Evolutionary conservation across 2,329 filamentous ascomycete species (phyloP), one percentile per base, ranked within the genome.

Genomic region (Rhynchosporium agropyri): DNA sequence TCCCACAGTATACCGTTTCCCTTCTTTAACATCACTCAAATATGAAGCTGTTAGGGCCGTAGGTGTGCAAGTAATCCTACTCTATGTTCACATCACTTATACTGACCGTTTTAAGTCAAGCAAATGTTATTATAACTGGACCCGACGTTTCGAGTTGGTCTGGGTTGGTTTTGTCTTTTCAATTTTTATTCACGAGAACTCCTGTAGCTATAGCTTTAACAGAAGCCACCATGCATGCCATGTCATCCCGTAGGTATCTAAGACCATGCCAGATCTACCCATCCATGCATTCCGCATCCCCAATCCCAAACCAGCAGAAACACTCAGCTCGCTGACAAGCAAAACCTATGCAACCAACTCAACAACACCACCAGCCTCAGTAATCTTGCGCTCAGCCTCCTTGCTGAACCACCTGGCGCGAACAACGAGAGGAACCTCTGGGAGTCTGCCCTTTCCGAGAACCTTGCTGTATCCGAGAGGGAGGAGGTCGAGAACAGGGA

Each of bases 301-400:
- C 40, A 59, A 53, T 54, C 62, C 67, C 61, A 68, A 67, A 28
- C 20, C 13, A 61, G 42, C 7, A 15, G 42, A 45, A 15, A n/a
- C 42, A n/a, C 42, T 3, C 3, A 45, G 13, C 42, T n/a, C 3
- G 13, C 13, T 45, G 7, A n/a, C n/a, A n/a, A 6, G 55, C 55
- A 60, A 48, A 59, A 53, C 64, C 85, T 90, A 97, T 82, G 92
- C 93, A 77, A 97, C 91, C 79, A 97, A 86, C 87, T 97, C 92
- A 76, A 96, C 84, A 77, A 97, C 91, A 82, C 94, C 94, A 80
- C 95, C 95, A 76, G 93, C 94, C 81, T 95, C 92, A 79, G 91
- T 96, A 83, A 99, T 97, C 90, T 99, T 99, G 84, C 91, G 86
- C 89, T 99, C 95, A 73, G 95, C 95, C 80, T 97, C 89, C 79